These are phyloP conservation scores for Kuraishia piskuri DNA, from an alignment of 805 yeast species.

Conservation along the genomic window DNA sequence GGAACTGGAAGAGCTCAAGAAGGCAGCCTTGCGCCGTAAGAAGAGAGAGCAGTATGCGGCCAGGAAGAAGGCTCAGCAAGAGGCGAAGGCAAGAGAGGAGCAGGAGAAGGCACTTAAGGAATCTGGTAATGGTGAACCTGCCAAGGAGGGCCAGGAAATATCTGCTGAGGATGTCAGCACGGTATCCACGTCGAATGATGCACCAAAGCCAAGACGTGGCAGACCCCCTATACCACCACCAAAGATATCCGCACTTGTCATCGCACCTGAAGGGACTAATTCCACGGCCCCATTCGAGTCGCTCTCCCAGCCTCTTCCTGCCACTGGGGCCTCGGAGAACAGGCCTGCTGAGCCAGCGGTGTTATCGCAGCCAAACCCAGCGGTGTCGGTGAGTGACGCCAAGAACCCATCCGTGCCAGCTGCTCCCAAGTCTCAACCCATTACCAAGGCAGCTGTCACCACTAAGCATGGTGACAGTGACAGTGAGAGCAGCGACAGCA, in stretches of 20 bases:
- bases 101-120: conserved; percentile 1
- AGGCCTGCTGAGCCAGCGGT: too few species aligned
- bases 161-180: neutral
- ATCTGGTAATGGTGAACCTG: neutral
- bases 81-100: conserved; percentile 1
- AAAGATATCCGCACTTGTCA: neutral
- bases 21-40: neutral
- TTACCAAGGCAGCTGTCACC: neutral
- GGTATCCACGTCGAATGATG: neutral
- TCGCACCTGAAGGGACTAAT: neutral
- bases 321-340: too few species aligned
- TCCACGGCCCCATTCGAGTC: neutral
- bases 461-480: conserved; percentile 1
- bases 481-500: conserved; percentile 4
- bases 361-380: too few species aligned
- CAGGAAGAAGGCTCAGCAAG: neutral
- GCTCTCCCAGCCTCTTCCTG: neutral
- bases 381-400: too few species aligned
- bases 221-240: neutral
- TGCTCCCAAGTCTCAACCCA: neutral
- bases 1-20: neutral
- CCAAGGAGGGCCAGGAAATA: neutral
- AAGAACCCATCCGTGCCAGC: neutral
- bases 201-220: neutral
- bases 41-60: neutral